Evolutionary conservation across 2,329 filamentous ascomycete species (phyloP).

Genomic region (Talaromyces sp.): DNA sequence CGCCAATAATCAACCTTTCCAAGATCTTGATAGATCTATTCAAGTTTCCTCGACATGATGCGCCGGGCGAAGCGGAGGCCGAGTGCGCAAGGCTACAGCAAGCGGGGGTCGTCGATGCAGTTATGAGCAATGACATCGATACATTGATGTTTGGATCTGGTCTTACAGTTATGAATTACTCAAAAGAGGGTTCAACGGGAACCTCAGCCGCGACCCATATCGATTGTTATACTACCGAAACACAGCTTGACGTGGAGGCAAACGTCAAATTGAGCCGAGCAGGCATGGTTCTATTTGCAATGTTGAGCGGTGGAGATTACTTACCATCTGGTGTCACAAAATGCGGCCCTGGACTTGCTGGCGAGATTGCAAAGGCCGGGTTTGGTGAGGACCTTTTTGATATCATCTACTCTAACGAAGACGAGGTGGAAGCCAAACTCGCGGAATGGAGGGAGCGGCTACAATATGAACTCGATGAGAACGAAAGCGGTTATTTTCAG

Average conservation of each 20-base stretch:
- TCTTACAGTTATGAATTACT: slow-evolving; percentile 77
- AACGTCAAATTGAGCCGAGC: slow-evolving; percentile 64
- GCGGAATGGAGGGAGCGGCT: slow-evolving; percentile 70
- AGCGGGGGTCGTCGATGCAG: slow-evolving; percentile 82
- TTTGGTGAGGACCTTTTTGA: slow-evolving; percentile 71
- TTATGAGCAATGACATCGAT: slow-evolving; percentile 94
- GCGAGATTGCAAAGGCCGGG: slow-evolving; percentile 83
- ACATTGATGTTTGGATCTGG: slow-evolving; percentile 95
- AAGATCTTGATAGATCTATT: slow-evolving; percentile 83
- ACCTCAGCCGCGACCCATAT: slow-evolving; percentile 73
- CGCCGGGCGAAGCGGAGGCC: slow-evolving; percentile 92
- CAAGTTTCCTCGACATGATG: slow-evolving; percentile 78
- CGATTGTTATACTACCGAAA: slow-evolving; percentile 69
- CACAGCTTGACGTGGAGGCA: slow-evolving; percentile 49
- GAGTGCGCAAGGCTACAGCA: slow-evolving; percentile 87
- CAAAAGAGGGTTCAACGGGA: slow-evolving; percentile 67
- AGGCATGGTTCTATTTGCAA: slow-evolving; percentile 88
- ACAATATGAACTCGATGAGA: slow-evolving; percentile 73
- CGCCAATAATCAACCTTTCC: slow-evolving; percentile 67
- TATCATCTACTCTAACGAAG: slow-evolving; percentile 55
- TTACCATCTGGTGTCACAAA: slow-evolving; percentile 81
- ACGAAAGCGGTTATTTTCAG: slow-evolving; percentile 77
- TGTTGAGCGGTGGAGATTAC: slow-evolving; percentile 96
- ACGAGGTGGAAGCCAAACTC: slow-evolving; percentile 42
- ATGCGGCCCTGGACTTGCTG: slow-evolving; percentile 84